These are phyloP conservation scores for Phytophthora aleatoria DNA, from an alignment of 352 stramenopile genomes.

Conservation along the genomic window DNA sequence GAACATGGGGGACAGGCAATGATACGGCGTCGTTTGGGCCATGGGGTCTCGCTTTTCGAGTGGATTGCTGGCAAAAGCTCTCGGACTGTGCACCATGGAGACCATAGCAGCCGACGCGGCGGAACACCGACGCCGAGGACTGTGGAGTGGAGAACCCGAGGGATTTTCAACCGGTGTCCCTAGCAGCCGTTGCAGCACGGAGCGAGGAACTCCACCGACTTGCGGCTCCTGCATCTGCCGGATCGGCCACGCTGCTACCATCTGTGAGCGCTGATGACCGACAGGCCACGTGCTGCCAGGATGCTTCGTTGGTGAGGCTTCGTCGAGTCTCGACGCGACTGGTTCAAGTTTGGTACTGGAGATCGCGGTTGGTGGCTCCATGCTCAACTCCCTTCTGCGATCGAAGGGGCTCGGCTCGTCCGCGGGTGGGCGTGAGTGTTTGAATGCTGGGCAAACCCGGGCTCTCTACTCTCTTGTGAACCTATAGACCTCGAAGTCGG, in stretches of 20 bases:
- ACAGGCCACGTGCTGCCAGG: conserved; percentile 29
- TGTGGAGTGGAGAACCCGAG: conserved; percentile 23
- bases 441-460: conserved; percentile 31
- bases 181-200: conserved; percentile 33
- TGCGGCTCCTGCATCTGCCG: conserved; percentile 35
- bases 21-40: conserved; percentile 28
- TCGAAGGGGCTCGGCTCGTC: conserved; percentile 34
- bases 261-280: conserved; percentile 25
- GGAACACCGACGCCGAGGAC: conserved; percentile 39
- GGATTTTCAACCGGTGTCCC: conserved; percentile 18
- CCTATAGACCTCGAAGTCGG: conserved; percentile 10
- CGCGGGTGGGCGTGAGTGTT: conserved; percentile 25
- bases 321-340: conserved; percentile 21
- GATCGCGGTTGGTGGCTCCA: conserved; percentile 20
- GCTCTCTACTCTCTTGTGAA: conserved; percentile 12
- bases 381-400: conserved; percentile 40
- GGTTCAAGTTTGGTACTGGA: conserved; percentile 33
- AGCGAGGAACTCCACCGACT: conserved; percentile 33
- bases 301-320: conserved; percentile 23
- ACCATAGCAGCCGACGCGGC: conserved; percentile 34
- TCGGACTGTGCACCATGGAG: conserved; percentile 40
- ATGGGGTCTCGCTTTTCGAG: conserved; percentile 26
- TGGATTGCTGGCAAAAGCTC: conserved; percentile 30
- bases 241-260: conserved; percentile 31
- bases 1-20: conserved; percentile 28